A percentile compares a stretch with the other conserved stretches of the same genome.
Conservation (phyloP, 306 rosid genomes). For the Casuarina equisetifolia region DNA sequence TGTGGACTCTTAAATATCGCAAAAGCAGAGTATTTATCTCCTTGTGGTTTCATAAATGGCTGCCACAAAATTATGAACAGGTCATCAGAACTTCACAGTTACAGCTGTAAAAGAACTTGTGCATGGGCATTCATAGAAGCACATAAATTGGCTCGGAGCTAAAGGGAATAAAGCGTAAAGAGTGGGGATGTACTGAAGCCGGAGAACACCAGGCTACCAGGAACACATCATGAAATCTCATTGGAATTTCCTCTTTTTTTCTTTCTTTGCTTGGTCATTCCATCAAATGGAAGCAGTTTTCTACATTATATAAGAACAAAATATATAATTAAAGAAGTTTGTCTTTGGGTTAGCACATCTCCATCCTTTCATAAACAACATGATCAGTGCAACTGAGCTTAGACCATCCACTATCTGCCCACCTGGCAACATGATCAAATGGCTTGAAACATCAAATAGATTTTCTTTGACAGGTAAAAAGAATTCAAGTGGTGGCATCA, state of each 20-base stretch:
- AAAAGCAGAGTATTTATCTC: slow-evolving; percentile 47
- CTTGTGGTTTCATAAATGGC: slow-evolving; percentile 48
- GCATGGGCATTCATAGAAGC: not conserved
- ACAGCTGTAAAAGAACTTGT: not conserved
- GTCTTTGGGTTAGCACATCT: not conserved
- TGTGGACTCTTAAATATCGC: slow-evolving; percentile 56
- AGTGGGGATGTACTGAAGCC: not conserved
- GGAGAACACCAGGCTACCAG: not conserved
- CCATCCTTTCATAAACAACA: not conserved
- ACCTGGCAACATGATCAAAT: not conserved
- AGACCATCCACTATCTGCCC: not conserved
- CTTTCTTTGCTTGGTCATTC: not conserved
- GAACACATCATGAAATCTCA: slow-evolving; percentile 2
- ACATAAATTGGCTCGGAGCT: not conserved
- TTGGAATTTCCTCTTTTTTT: not conserved
- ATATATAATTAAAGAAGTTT: not conserved
- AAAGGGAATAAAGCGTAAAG: not conserved
- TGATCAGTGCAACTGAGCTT: not conserved
- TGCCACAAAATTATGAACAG: slow-evolving; percentile 33
- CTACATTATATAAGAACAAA: not conserved
- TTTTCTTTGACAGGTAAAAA: not conserved
- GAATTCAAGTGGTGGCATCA: not conserved
- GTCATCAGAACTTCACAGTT: not conserved
- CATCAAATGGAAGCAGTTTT: slow-evolving; percentile 8
- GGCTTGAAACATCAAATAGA: not conserved